These are phyloP conservation scores for Lepidium africanum DNA, from an alignment of 345 rosid species.

Conservation along the genomic window DNA sequence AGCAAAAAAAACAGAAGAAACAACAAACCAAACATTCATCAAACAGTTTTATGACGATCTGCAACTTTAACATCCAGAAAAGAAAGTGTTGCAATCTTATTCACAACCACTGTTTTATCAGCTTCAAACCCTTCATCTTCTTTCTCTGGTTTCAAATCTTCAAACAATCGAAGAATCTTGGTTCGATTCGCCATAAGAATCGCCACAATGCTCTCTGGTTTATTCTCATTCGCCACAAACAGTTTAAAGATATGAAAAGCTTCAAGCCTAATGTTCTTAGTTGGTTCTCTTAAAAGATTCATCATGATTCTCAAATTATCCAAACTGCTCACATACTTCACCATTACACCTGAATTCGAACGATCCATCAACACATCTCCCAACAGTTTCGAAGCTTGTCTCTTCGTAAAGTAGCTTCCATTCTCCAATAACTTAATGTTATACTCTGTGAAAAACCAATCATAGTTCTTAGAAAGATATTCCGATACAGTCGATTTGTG, in stretches of 20 bases:
- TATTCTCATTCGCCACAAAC: conserved; percentile 65
- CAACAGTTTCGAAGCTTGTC: conserved; percentile 80
- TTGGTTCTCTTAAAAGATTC: conserved; percentile 91
- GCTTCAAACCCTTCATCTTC: conserved; percentile 29
- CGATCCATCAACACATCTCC: conserved; percentile 87
- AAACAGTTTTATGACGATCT: not conserved
- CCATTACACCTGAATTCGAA: conserved; percentile 76
- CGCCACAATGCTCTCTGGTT: conserved; percentile 52
- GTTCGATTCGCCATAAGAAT: conserved; percentile 54
- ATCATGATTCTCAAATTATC: conserved; percentile 84
- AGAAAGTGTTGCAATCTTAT: conserved; percentile 22
- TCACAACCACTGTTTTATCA: conserved; percentile 18
- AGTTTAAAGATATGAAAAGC: conserved; percentile 95
- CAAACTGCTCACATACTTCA: conserved; percentile 74
- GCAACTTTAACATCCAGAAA: not conserved
- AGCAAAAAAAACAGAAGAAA: not conserved
- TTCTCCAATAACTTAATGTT: conserved; percentile 85
- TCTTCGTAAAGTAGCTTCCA: conserved; percentile 73
- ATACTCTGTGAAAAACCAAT: conserved; percentile 79
- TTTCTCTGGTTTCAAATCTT: conserved; percentile 38
- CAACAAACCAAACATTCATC: not conserved
- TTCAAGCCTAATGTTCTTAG: conserved; percentile 86
- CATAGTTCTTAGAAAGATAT: conserved; percentile 78
- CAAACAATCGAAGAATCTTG: conserved; percentile 66
- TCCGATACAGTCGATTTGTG: conserved; percentile 92